These are phyloP conservation scores for Ophiocordyceps australis DNA, from an alignment of 2,329 filamentous ascomycete genomes.

Conservation along the genomic window DNA sequence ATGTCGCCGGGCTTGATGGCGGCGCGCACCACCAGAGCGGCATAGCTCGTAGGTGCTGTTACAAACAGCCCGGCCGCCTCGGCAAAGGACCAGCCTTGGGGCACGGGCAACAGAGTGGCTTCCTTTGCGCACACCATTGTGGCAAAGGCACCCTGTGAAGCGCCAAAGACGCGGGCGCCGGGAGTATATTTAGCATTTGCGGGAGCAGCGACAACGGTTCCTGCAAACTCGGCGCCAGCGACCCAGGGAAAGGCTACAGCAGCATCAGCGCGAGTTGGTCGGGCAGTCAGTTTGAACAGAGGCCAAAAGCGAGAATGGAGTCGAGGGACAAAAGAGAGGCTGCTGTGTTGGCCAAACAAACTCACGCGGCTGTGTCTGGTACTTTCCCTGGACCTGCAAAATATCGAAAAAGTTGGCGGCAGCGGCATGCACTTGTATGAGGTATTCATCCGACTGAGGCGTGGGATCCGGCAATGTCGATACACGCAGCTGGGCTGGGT, in stretches of 20 bases:
- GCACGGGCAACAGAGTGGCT: constrained; percentile 51
- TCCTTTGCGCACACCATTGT: constrained; percentile 55
- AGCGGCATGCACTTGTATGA: constrained; percentile 70
- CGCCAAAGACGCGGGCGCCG: constrained; percentile 76
- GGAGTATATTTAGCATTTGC: constrained; percentile 46
- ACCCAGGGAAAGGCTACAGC: constrained; percentile 60
- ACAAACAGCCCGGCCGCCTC: constrained; percentile 84
- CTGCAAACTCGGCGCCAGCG: constrained; percentile 74
- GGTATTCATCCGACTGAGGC: constrained; percentile 57
- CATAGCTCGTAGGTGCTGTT: constrained; percentile 81
- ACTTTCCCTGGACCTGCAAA: constrained; percentile 87
- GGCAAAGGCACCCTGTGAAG: constrained; percentile 71
- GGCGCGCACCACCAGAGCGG: constrained; percentile 61
- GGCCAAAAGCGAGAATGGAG: too few relatives aligned
- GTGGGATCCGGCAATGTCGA: constrained; percentile 55
- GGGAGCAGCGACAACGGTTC: constrained; percentile 53
- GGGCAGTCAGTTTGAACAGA: background rate
- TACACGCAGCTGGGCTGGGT: constrained; percentile 62
- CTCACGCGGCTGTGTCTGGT: constrained; percentile 78
- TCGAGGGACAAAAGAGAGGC: too few relatives aligned
- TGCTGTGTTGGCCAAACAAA: too few relatives aligned
- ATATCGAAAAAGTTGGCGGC: constrained; percentile 97
- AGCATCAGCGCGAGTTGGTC: background rate
- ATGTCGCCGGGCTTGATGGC: constrained; percentile 63
- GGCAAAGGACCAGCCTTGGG: constrained; percentile 62